Base-by-base conservation (phyloP, 2,329 filamentous ascomycete genomes). In the Fusarium poae region DNA sequence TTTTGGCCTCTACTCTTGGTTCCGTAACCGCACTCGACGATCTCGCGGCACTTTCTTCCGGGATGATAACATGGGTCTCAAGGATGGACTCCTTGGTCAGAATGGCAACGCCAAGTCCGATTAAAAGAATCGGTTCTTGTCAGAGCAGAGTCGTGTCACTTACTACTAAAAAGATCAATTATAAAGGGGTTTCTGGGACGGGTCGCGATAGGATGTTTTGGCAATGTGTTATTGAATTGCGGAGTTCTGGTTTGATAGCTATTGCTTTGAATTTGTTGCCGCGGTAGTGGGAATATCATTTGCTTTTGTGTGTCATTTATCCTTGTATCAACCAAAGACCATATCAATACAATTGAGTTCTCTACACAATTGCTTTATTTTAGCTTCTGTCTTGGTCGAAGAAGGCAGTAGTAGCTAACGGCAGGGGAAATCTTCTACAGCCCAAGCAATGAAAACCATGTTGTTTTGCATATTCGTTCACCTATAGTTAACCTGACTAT, bases 61-160 rank as follows among this genome's bases (percentile, higher is more conserved):
- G 3, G 88, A 91, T 45, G 87, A 89, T 64, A 83, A 82, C 27
- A 76, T 83, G 67, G 84, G 86, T 48, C 78, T 84, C 64, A 92
- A 92, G 81, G 89, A 92, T 68, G 89, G 90, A 2, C 77, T 92
- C 21, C 77, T 93, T 49, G 87, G 88, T 10, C 74, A 76, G 62
- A 77, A 75, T 34, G 72, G 76, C 21, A 79, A 79, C 50, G 72
- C 73, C 62, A 80, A 80, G 68, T 76, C 78, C 39, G 78, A 80
- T 45, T 80, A 66, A 20, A 74, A 44, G 25, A 5, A 18, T 15
- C 12, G 53, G 16, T 40, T 11, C 45, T 21, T 46, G 46, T 46
- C 32, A 30, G 53, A 43, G 30, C 3, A 16, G 40, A 25, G 49
- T 16, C 23, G n/a, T 21, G 27, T 21, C 25, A 21, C 15, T 16